A percentile compares a stretch with the other conserved stretches of the same genome.
Conservation (phyloP, 2,329 filamentous ascomycete genomes). For the Pseudogymnoascus sp. region DNA sequence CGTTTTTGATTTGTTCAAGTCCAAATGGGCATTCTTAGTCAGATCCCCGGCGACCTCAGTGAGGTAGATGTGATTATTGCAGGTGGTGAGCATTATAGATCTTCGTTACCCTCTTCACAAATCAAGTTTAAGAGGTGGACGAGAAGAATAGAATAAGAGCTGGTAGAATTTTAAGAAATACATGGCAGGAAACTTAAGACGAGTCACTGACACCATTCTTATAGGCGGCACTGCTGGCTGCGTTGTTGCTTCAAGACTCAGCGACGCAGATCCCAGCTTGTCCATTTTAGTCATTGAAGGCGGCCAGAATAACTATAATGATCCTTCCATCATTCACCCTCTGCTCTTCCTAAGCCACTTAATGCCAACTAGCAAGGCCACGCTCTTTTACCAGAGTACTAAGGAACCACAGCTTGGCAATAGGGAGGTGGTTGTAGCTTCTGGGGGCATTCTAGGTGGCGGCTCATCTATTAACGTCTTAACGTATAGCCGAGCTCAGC, state of each 20-base stretch:
- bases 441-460: slow-evolving; percentile 50
- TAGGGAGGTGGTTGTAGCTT: slow-evolving; percentile 35
- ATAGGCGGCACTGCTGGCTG: slow-evolving; percentile 41
- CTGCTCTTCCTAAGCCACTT: slow-evolving; percentile 43
- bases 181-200: too few species aligned
- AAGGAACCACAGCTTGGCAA: slow-evolving; percentile 38
- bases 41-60: too few species aligned
- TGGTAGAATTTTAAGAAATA: too few species aligned
- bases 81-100: slow-evolving; percentile 10
- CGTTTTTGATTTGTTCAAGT: too few species aligned
- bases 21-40: too few species aligned
- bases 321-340: slow-evolving; percentile 43
- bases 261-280: slow-evolving; percentile 41
- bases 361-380: slow-evolving; percentile 40
- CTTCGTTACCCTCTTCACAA: too few species aligned
- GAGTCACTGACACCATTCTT: neutral
- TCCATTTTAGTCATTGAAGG: slow-evolving; percentile 47
- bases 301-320: slow-evolving; percentile 45
- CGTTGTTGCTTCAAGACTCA: slow-evolving; percentile 42
- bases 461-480: slow-evolving; percentile 54
- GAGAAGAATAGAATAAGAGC: too few species aligned
- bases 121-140: too few species aligned
- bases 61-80: slow-evolving; percentile 18
- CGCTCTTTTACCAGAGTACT: slow-evolving; percentile 44
- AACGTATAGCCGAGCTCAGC: slow-evolving; percentile 39